Evolutionary conservation across 176 grass and related monocot species (phyloP), one percentile per base, ranked within the genome.

Genomic region (Oryza brachyantha): DNA sequence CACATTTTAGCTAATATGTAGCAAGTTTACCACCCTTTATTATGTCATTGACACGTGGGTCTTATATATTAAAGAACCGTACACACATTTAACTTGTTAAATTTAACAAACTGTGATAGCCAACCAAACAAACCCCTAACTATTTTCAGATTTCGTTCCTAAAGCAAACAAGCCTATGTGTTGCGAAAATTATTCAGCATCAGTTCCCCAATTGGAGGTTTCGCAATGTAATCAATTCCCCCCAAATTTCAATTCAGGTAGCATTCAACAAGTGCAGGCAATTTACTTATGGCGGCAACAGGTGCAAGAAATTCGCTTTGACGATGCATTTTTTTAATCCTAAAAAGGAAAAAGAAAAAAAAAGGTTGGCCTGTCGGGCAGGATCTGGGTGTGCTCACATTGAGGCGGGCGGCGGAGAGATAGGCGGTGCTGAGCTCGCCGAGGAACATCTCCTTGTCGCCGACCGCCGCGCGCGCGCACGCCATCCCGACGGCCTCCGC

Each of bases 351-450:
- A 48, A 48, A 48, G 0, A 48, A 13, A 0, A 50, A 40, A 10
- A 8, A 25, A 45, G 61, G 13, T 45, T 45, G 3, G 42, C 13
- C 13, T 45, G 42, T 45, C 4, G 10, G 41, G 41, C n/a, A n/a
- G 41, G 13, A 13, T 38, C 37, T 41, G 41, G 4, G 41, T 14
- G 19, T 52, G 28, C 84, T 91, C 57, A 91, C 84, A 72, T 91
- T 17, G 26, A 81, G 28, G 13, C 81, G 76, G 3, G 81, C 89
- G 2, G 89, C 76, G 5, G 81, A 61, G 29, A 91, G 89, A 29
- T 87, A 91, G 3, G 81, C 29, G 24, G 85, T 84, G 76, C 79
- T 84, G 59, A 83, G 78, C 76, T 91, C 89, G 27, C 89, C 89
- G 34, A 91, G 89, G 71, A 91, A 91, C 75, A 84, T 76, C 48